A percentile compares a stretch with the other conserved stretches of the same genome.
These are phyloP conservation scores for Trichophyton benhamiae DNA, from an alignment of 2,329 filamentous ascomycete genomes.

Conservation along the genomic window DNA sequence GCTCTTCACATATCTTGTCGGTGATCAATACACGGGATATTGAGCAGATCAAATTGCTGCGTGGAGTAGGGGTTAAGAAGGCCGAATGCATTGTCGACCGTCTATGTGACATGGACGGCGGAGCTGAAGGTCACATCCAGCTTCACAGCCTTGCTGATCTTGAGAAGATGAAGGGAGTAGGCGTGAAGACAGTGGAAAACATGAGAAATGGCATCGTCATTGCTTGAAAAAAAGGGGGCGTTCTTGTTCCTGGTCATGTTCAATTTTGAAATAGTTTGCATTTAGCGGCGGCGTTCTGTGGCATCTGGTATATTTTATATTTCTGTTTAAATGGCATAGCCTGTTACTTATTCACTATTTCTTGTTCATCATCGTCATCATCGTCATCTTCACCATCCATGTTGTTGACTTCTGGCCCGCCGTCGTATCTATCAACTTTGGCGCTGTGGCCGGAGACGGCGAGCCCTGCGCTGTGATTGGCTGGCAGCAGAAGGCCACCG, in stretches of 20 bases:
- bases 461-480: neutral
- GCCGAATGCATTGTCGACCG: constrained; percentile 38
- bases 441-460: neutral
- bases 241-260: neutral
- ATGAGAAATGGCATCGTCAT: constrained; percentile 34
- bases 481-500: constrained; percentile 8
- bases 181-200: constrained; percentile 35
- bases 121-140: constrained; percentile 15
- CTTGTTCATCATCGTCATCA: neutral
- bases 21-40: constrained; percentile 37
- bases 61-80: constrained; percentile 37
- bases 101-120: constrained; percentile 31
- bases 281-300: neutral
- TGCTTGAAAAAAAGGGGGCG: neutral
- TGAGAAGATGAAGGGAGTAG: constrained; percentile 34
- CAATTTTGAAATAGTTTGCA: neutral
- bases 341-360: neutral
- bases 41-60: constrained; percentile 35
- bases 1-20: constrained; percentile 33
- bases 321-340: neutral
- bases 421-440: too few species aligned
- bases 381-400: too few species aligned
- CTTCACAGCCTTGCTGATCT: constrained; percentile 31
- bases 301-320: neutral
- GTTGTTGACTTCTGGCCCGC: too few species aligned